Evolutionary conservation across 768 basidiomycete genomes (phyloP).

Genomic region (Rhizopogon roseolus): DNA sequence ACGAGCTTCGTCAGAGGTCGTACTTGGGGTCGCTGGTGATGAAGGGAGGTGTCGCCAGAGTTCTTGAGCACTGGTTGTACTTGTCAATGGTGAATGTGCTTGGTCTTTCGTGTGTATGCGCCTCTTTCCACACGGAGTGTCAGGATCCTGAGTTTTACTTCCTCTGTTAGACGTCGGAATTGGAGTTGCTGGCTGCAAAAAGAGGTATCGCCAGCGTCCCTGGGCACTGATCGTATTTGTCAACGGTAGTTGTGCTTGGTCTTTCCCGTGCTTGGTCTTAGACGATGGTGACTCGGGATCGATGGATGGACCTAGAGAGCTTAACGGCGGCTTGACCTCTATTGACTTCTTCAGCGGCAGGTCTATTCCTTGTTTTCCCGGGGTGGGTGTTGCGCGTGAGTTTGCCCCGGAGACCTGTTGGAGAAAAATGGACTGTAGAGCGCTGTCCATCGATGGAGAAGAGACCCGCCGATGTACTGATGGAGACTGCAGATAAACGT

Average conservation of each 20-base stretch:
- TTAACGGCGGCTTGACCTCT: conserved; percentile 20
- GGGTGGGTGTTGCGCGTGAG: background rate
- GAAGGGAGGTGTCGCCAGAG: conserved; percentile 7
- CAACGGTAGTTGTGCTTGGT: no score
- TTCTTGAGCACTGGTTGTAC: background rate
- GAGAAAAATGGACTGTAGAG: background rate
- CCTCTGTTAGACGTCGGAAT: background rate
- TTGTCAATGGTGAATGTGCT: background rate
- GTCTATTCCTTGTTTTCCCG: background rate
- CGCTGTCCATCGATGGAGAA: conserved; percentile 17
- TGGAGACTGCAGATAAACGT: conserved; percentile 2
- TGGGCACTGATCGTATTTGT: background rate
- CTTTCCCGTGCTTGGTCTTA: background rate
- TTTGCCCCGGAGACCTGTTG: background rate
- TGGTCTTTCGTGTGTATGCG: conserved; percentile 7
- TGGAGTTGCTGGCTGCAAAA: conserved; percentile 3
- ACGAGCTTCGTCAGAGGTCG: background rate
- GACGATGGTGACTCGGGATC: conserved; percentile 3
- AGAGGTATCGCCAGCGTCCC: conserved; percentile 5
- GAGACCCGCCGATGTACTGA: conserved; percentile 24
- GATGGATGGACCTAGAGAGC: conserved; percentile 11
- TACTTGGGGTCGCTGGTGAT: conserved; percentile 1
- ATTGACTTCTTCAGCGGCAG: background rate
- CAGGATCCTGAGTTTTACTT: background rate
- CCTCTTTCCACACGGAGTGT: conserved; percentile 12